Base-by-base conservation (phyloP, 164 flowering plant species). In the Kalanchoe fedtschenkoi region DNA sequence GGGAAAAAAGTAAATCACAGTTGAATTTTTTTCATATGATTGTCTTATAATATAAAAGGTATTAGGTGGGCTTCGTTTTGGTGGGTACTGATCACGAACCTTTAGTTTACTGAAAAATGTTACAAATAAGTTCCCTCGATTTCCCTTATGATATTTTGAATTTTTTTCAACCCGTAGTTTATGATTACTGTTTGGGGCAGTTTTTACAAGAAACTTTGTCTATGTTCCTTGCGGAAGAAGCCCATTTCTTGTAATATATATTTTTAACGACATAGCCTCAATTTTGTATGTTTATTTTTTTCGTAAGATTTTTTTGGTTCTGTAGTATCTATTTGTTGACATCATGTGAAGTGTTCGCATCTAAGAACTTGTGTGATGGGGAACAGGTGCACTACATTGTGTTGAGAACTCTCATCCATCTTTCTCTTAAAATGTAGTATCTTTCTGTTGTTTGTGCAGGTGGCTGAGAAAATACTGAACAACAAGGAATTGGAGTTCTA, bases 401-500 rank as follows among this genome's bases (percentile, higher is more conserved):
- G 17, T 46, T 15, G 32, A 29, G 6, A 16, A n/a, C 39, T 6
- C n/a, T 11, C 34, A 21, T 60, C 30, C 19, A 6, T 19, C 60
- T 22, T 58, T 17, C 6, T 58, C 7, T 11, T 16, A 3, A 6
- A n/a, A 14, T 58, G 6, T 13, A 28, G 8, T 34, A 39, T 19
- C 19, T 26, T 47, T 53, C 24, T 54, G 26, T 11, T 38, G 38
- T 51, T 35, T 1, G 34, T 46, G 37, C 70, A 90, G 97, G 95
- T 93, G 5, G 89, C 99, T 34, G 84, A 81, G 67, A 87, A 70
- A 77, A 73, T 93, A 76, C 83, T 93, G 9, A 69, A 88, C 66
- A 78, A 72, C n/a, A 84, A 83, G 75, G 87, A 85, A 66, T 70
- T 93, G 73, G 97, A 88, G 63, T 93, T 93, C 74, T 90, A 93